Base-by-base conservation (phyloP, 116 monocot species). In the Phalaenopsis hybrid region DNA sequence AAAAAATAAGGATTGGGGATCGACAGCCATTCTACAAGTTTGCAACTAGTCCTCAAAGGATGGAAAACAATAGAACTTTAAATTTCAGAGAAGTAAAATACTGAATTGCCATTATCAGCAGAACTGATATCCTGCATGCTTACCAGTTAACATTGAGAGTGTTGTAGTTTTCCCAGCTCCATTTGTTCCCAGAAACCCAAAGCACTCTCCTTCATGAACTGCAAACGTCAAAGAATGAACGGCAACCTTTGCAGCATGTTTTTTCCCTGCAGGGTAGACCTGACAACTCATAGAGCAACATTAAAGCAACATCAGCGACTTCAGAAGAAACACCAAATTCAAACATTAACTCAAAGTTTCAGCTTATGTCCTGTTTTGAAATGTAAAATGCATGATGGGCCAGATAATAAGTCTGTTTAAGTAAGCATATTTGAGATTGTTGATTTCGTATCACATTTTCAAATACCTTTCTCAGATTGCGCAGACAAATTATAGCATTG, bases 171-270 rank as follows among this genome's bases (percentile, higher is more conserved):
- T 96, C 67, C 94, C 96, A 34, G 96, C 96, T 49, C 96, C 94
- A 89, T 96, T 96, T 83, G 94, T 96, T 69, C 96, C 96, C 69
- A 96, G 83, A 81, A 94, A 96, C 11, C 96, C 96, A 89, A 96
- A 94, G 81, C 96, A 96, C 88, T 96, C 96, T 84, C 96, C 96
- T 81, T 89, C 94, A 73, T 87, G 87, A 76, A 96, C 96, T 21
- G 94, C 85, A 81, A 96, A 96, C 41, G 96, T 89, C 85, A 96
- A 86, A 37, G 96, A 92, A 80, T 83, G 81, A 80, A 96, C 96
- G 28, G 96, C 96, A 84, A 92, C 89, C 79, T 96, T 94, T 63
- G 76, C 79, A 67, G 78, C 78, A 82, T 85, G 77, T 84, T 87
- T 80, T 80, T 75, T 69, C 79, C 84, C 77, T 63, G 79, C 78